These are phyloP conservation scores for Xylaria sp. DNA, from an alignment of 2,329 filamentous ascomycete species.

Conservation along the genomic window DNA sequence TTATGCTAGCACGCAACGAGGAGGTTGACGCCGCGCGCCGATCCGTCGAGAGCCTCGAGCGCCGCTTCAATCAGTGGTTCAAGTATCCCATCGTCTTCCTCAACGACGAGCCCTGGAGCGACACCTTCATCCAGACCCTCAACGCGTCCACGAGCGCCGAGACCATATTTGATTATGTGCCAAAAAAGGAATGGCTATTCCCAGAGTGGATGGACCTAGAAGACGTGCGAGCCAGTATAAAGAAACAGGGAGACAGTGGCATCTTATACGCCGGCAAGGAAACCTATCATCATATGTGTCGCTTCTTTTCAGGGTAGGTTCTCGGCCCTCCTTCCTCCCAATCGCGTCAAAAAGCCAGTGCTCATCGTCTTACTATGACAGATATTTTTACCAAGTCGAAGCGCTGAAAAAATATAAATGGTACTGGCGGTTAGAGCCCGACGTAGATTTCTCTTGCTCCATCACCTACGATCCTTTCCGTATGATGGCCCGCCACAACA, in stretches of 20 bases:
- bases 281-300: slow-evolving; percentile 51
- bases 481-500: slow-evolving; percentile 50
- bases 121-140: slow-evolving; percentile 42
- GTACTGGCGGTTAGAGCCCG: slow-evolving; percentile 54
- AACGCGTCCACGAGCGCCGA: slow-evolving; percentile 43
- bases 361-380: slow-evolving; percentile 25
- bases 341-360: background rate
- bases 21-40: slow-evolving; percentile 48
- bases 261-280: slow-evolving; percentile 49
- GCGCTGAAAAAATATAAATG: slow-evolving; percentile 51
- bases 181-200: slow-evolving; percentile 48
- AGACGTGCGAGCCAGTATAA: slow-evolving; percentile 42
- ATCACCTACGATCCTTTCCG: slow-evolving; percentile 54
- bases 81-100: slow-evolving; percentile 54
- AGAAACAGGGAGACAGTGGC: slow-evolving; percentile 42
- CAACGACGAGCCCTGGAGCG: slow-evolving; percentile 51
- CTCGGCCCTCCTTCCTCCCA: background rate
- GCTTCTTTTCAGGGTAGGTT: slow-evolving; percentile 50
- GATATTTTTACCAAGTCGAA: slow-evolving; percentile 51
- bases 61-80: slow-evolving; percentile 53
- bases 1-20: slow-evolving; percentile 54
- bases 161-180: slow-evolving; percentile 50
- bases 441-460: slow-evolving; percentile 51
- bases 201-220: slow-evolving; percentile 44
- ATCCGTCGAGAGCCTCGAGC: slow-evolving; percentile 50